Percentiles rank a stretch among this genome's conserved stretches.
These are phyloP conservation scores for Thecaphora frezii DNA, from an alignment of 1,284 basidiomycete species.

Conservation along the genomic window DNA sequence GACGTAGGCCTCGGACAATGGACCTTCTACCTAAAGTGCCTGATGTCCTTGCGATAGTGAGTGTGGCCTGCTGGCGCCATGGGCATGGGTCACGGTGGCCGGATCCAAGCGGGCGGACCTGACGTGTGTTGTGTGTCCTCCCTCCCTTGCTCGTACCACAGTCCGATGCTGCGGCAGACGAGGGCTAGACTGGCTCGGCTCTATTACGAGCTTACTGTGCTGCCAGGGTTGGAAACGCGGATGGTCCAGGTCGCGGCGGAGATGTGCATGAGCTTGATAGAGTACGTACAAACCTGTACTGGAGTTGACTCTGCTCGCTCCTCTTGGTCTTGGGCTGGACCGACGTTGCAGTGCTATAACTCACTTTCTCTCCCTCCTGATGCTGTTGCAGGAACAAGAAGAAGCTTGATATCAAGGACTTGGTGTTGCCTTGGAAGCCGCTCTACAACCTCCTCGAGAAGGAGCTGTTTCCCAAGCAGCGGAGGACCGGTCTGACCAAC, in stretches of 20 bases:
- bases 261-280: slow-evolving; percentile 71
- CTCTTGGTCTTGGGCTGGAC: too few species aligned
- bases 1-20: slow-evolving; percentile 65
- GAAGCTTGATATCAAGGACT: slow-evolving; percentile 75
- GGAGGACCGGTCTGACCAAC: slow-evolving; percentile 57
- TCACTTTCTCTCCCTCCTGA: slow-evolving; percentile 29
- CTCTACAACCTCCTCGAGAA: slow-evolving; percentile 77
- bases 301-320: neutral
- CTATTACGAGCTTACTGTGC: slow-evolving; percentile 77
- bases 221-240: slow-evolving; percentile 74
- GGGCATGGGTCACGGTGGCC: too few species aligned
- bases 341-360: neutral
- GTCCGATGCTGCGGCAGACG: slow-evolving; percentile 62
- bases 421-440: slow-evolving; percentile 85
- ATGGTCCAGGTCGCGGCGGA: slow-evolving; percentile 72
- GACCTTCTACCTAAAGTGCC: slow-evolving; percentile 56
- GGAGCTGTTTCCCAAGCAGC: slow-evolving; percentile 79
- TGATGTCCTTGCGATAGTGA: slow-evolving; percentile 57
- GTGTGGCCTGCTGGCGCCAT: too few species aligned
- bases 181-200: slow-evolving; percentile 76
- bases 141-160: neutral
- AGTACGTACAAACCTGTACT: too few species aligned
- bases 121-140: too few species aligned
- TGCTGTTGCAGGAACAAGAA: slow-evolving; percentile 71
- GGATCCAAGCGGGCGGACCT: too few species aligned